Evolutionary conservation across 768 basidiomycete genomes (phyloP), one percentile per base, ranked within the genome.

Genomic region (Pleurotus eryngii): DNA sequence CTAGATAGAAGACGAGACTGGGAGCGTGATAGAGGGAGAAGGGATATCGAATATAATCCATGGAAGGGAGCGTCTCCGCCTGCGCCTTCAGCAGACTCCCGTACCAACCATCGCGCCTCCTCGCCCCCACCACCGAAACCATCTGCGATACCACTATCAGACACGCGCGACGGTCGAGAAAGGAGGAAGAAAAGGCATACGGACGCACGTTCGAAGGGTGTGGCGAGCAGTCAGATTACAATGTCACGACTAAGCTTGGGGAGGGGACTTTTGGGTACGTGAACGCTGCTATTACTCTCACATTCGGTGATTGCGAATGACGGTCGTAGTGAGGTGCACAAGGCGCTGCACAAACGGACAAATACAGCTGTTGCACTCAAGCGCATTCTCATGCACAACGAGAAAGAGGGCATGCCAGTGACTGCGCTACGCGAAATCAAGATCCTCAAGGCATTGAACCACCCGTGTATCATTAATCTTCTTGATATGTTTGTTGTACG

Each of bases 391-490:
- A 93, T 97, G 85, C 95, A 97, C 69, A 94, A 95, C 67, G 92
- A 95, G 71, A 90, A 92, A 64, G 96, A 97, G 70, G 96, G 96
- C 55, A 93, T 98, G 81, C 94, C 96, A 1, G 92, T 98, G 18
- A 98, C 97, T 6, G 95, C 97, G 8, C 77, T 98, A 7, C 87
- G 97, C 9, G 97, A 99, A 74, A 98, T 98, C 73, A 95, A 95
- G 69, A 94, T 98, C 57, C 77, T 99, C 60, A 98, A 98, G 70
- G 84, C 87, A 4, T 78, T 99, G 59, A 82, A 84, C 42, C 96
- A 99, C 64, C 81, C 86, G 0, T 89, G 88, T 63, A 84, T 98
- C 49, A 87, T 99, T 8, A 81, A 93, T 46, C 85, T 98, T 47
- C 68, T 92, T 57, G 95, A 97, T 68, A 96, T 98, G 87, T 93